Evolutionary conservation across 2,329 filamentous ascomycete genomes (phyloP), one percentile per base, ranked within the genome.

Genomic region (Myotisia sp.): DNA sequence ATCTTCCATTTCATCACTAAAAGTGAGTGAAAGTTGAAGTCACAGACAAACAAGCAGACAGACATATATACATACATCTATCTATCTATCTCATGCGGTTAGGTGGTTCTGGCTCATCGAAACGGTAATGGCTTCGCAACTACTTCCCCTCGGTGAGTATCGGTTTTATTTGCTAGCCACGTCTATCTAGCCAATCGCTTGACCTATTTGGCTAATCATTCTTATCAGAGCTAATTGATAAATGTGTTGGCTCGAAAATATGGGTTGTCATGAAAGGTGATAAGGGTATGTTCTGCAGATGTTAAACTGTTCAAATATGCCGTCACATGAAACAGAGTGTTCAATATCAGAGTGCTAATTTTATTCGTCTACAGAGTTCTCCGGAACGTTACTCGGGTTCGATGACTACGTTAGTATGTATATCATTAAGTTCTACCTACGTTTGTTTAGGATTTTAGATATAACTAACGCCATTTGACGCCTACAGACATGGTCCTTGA

Each of bases 231-330:
- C 75, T 98, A 55, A 95, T 98, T 59, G 90, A 98, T 67, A 94
- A 94, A 63, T 98, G 90, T 56, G 86, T 98, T 45, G 90, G 90
- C 42, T 95, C 86, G 36, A 80, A 79, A 50, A 95, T 98, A 59
- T 94, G 87, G 86, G 86, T 98, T 43, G 76, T 98, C 50, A 98
- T 98, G 90, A 98, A 98, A 64, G 84, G 86, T 46, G 90, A 95
- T 56, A 95, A 94, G 68, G 90, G 90, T 92, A 62, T 22, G 56
- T 41, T 26, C 23, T 9, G 4, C 7, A 18, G 9, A 16, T 14
- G 20, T 14, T 17, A 2, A 6, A 16, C 21, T 16, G 4, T 17
- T 14, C 6, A 27, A 10, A 3, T 12, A 22, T 12, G 6, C 20
- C 20, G 27, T 20, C 23, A n/a, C n/a, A n/a, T n/a, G n/a, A n/a